Conservation (phyloP, 2,329 filamentous ascomycete genomes). For the Colletotrichum costaricense region DNA sequence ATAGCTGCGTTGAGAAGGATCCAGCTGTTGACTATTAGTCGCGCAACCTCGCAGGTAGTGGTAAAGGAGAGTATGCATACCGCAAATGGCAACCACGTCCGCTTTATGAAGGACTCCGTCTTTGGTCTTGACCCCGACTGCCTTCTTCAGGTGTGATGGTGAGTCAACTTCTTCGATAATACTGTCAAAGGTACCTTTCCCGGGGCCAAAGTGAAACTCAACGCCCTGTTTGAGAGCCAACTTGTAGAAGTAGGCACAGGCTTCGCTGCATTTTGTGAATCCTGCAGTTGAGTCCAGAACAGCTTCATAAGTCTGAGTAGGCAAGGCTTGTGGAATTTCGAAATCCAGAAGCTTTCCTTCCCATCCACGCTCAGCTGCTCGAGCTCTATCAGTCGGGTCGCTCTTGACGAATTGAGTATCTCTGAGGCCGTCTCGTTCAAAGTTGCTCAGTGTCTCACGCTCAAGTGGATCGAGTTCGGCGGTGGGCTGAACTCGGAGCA, state of each 20-base stretch:
- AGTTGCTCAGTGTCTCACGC: slow-evolving; percentile 40
- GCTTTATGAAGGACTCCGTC: slow-evolving; percentile 49
- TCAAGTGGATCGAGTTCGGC: slow-evolving; percentile 38
- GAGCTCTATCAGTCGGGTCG: slow-evolving; percentile 32
- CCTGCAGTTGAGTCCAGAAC: slow-evolving; percentile 41
- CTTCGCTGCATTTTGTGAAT: slow-evolving; percentile 38
- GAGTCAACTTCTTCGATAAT: slow-evolving; percentile 36
- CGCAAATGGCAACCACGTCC: slow-evolving; percentile 50
- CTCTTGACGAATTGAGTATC: slow-evolving; percentile 41
- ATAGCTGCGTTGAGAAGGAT: slow-evolving; percentile 45
- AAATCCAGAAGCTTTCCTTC: slow-evolving; percentile 40
- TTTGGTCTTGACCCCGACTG: slow-evolving; percentile 51
- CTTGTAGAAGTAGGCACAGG: slow-evolving; percentile 37
- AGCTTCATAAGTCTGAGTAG: slow-evolving; percentile 36
- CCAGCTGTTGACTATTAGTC: slow-evolving; percentile 38
- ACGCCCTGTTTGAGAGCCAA: slow-evolving; percentile 41
- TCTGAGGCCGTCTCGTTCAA: slow-evolving; percentile 40
- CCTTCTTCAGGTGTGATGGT: slow-evolving; percentile 32
- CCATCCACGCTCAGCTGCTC: slow-evolving; percentile 38
- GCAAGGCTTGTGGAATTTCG: slow-evolving; percentile 34
- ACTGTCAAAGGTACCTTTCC: slow-evolving; percentile 39
- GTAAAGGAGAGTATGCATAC: slow-evolving; percentile 39
- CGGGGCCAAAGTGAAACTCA: slow-evolving; percentile 40
- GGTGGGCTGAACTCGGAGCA: slow-evolving; percentile 42
- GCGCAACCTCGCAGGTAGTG: background rate